Evolutionary conservation across 257 asterid species (phyloP).

Genomic region (Przewalskia tangutica): DNA sequence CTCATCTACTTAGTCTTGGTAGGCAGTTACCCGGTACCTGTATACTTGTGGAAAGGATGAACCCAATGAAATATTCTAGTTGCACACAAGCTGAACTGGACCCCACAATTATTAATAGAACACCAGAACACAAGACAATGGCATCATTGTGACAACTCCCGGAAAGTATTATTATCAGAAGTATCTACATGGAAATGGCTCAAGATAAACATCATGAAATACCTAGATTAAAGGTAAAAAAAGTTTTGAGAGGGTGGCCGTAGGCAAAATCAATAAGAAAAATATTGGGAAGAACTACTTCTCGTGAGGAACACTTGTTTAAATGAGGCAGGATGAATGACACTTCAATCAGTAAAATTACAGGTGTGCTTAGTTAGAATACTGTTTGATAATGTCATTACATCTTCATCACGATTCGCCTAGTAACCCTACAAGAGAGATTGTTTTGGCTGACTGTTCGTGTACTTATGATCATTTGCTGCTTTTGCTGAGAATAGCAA

Average conservation of each 20-base stretch:
- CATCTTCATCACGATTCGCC: background rate
- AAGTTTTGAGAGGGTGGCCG: background rate
- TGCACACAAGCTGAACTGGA: background rate
- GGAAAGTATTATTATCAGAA: background rate
- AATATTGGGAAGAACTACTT: background rate
- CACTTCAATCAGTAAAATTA: background rate
- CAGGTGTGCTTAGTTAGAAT: background rate
- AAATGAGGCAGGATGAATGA: background rate
- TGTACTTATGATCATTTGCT: background rate
- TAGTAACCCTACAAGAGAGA: background rate
- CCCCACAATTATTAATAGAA: background rate
- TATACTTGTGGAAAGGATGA: background rate
- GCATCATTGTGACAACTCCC: background rate
- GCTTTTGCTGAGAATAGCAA: background rate
- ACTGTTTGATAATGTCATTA: background rate
- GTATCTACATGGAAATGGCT: background rate
- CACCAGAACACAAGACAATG: background rate
- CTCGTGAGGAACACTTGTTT: background rate
- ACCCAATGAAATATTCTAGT: background rate
- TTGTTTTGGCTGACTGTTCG: background rate
- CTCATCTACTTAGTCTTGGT: background rate
- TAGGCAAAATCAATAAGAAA: background rate
- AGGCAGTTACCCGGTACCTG: background rate
- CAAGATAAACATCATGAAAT: background rate
- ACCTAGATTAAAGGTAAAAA: background rate